Evolutionary conservation across 1,284 basidiomycete species (phyloP), one percentile per base, ranked within the genome.

Genomic region (Albatrellus sp.): DNA sequence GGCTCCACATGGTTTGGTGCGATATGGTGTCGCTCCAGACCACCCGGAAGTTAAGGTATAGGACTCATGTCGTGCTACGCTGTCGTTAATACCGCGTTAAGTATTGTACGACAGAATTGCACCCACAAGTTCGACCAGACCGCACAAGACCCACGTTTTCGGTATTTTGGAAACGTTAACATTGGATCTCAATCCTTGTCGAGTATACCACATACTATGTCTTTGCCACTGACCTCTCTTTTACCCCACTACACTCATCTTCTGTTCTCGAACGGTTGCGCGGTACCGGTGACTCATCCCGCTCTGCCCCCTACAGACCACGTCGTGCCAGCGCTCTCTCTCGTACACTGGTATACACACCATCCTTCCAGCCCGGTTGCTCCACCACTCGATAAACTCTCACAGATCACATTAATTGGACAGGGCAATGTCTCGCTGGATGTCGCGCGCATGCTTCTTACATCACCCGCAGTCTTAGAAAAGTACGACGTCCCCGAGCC

Each of bases 281-380:
- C 84, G 0, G 61, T 71, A 9, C 82, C 77, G 2, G 75, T 60
- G 20, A 65, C 70, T 37, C 80, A 76, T 60, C 71, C 68, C 24
- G 69, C 64, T 30, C 66, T 79, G 5, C 72, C 64, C 10, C 73
- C 63, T 2, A 77, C 68, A 14, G 48, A 52, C 45, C 68, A 76
- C 49, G 87, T 87, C 50, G 62, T 83, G 1, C 78, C 90, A 1
- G 92, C 93, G 0, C 70, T 97, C 3, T 80, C 80, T 1, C 68
- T 98, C 43, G 94, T 99, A 2, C 87, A 93, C 55, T 98, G 94
- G 94, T 99, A 99, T 66, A 98, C 96, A 32, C 82, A 79, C 36
- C 92, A 98, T 60, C 93, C 93, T 1, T 73, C 77, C 11, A 58
- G 63, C 7, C 67, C 75, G 0, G 58, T 70, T 0, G 62, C 77